Evolutionary conservation across 2,329 filamentous ascomycete genomes (phyloP), one percentile per base, ranked within the genome.

Genomic region (Leptoxyphium fumago): DNA sequence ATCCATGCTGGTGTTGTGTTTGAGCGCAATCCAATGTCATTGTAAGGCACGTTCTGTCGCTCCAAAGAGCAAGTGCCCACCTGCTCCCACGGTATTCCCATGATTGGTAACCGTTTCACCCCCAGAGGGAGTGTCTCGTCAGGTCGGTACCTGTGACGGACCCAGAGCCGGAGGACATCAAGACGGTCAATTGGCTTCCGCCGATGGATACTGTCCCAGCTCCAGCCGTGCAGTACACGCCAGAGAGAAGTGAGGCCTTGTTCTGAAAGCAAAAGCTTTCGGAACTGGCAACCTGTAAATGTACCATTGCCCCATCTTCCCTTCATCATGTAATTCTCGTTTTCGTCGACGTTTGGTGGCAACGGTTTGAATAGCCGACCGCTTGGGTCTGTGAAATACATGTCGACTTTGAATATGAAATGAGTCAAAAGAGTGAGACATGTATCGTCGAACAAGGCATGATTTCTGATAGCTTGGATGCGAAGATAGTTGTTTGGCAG

Each of bases 321-420:
- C 15, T 9, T 36, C 32, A 36, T 36, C 32, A 46, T 41, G 17
- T 49, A 49, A 29, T 44, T 48, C 10, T 46, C 44, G 17, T 45
- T 39, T 17, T 41, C 41, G 26, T 26, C 18, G 13, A 41, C 32
- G 43, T 46, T 36, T 11, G 46, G 43, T 15, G 41, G 41, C 40
- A 50, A 48, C 38, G 43, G 17, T 4, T 46, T 48, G 8, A 43
- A 52, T 34, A 52, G 21, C 3, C 44, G 40, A 28, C 46, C 69
- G 18, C 75, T 57, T 0, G 82, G 80, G 50, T 84, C 72, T 45
- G 73, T 75, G 60, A 85, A 78, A 43, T 70, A 69, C 73, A 87
- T 77, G 54, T 77, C 71, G 13, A 91, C 71, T 63, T 89, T 88
- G 48, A 84, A 56, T 50, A 84, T 66, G 64, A 89, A 79, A 46